A percentile compares a stretch with the other conserved stretches of the same genome.
Evolutionary conservation across 441 rosid species (phyloP).

Genomic region (Corymbia calophylla): DNA sequence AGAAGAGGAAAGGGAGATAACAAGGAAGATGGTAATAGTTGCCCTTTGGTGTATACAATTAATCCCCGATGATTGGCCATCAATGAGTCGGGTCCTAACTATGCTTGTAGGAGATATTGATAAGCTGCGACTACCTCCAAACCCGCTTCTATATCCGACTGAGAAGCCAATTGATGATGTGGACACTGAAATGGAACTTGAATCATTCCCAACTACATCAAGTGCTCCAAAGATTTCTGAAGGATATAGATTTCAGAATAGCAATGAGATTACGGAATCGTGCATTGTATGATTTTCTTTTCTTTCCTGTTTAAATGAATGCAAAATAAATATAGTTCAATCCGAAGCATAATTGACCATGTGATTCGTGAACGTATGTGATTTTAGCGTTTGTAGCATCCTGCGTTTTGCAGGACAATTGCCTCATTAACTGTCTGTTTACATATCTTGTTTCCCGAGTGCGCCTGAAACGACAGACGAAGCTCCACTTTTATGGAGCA

Average conservation of each 20-base stretch:
- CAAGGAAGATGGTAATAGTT: background rate
- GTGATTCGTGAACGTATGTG: background rate
- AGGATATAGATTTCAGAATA: background rate
- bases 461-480: background rate
- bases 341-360: background rate
- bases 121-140: rapidly evolving
- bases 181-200: background rate
- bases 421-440: background rate
- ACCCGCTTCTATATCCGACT: background rate
- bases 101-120: background rate
- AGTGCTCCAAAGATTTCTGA: background rate
- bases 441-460: background rate
- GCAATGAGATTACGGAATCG: background rate
- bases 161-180: background rate
- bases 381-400: background rate
- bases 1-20: rapidly evolving
- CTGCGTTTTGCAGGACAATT: background rate
- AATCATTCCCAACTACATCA: background rate
- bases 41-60: background rate
- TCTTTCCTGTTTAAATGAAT: background rate
- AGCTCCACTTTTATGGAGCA: background rate
- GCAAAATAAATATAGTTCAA: background rate
- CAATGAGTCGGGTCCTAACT: background rate
- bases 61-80: background rate
- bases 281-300: background rate